Evolutionary conservation across 805 yeast species (phyloP), one percentile per base, ranked within the genome.

Genomic region (Saccharomycopsis fodiens): DNA sequence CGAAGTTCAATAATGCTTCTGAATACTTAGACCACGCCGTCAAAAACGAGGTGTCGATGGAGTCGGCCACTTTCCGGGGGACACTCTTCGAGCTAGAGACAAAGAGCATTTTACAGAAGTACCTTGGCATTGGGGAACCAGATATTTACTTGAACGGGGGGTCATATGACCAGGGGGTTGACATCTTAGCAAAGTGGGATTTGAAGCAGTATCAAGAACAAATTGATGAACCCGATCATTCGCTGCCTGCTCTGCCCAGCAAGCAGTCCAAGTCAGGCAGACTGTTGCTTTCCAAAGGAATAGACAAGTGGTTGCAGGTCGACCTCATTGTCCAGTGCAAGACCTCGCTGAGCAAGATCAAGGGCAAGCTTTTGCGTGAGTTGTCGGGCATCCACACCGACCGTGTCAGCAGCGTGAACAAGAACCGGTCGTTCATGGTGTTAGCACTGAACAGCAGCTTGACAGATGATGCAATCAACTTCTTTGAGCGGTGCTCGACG

Each of bases 141-240:
- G 20, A 42, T 10, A 35, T 51, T 4, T 22, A 15, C 3, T n/a
- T 45, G 17, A 45, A 38, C n/a, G 54, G 54, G 1, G 54, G 54
- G 3, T 22, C 54, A 3, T 46, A 48, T 30, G 54, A 51, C 30
- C 35, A 44, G 20, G 54, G 54, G 3, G 30, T 51, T 7, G 54
- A 51, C 22, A 20, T 51, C 3, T n/a, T 35, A 12, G 48, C 45
- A n/a, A 34, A 44, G 16, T 51, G 54, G 54, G 41, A 51, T 31
- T 22, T 51, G 5, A 5, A 16, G 4, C 50, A 47, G 16, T 47
- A 46, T 35, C 32, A 12, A 10, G 29, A 1, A 31, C 21, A 15
- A 5, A 8, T 22, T 12, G 2, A 21, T 20, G 25, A n/a, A 16
- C 6, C 17, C 30, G 20, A 13, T 10, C 38, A 20, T 13, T 20